These are phyloP conservation scores for Gryganskiella cystojenkinii DNA, from an alignment of 192 early-diverging fungal genomes.

Conservation along the genomic window DNA sequence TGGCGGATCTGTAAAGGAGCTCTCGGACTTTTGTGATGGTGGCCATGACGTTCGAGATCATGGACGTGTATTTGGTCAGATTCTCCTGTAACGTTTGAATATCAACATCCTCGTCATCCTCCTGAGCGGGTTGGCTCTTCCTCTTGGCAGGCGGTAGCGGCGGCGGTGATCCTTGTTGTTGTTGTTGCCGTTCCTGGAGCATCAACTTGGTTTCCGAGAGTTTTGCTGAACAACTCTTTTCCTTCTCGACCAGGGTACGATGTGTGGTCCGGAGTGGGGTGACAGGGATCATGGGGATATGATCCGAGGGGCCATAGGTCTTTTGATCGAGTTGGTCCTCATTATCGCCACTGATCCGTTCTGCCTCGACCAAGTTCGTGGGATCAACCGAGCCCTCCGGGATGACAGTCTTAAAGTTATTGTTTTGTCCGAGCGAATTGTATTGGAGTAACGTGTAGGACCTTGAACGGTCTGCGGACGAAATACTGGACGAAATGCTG, in stretches of 20 bases:
- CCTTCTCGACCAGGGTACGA: conserved; percentile 61
- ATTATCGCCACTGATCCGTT: conserved; percentile 58
- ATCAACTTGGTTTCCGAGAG: conserved; percentile 44
- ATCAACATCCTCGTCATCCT: conserved; percentile 33
- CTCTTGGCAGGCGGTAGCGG: too few species aligned
- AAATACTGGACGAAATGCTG: conserved; percentile 40
- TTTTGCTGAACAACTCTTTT: conserved; percentile 42
- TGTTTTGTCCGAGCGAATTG: conserved; percentile 29
- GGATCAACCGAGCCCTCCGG: conserved; percentile 67
- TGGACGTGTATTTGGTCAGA: conserved; percentile 54
- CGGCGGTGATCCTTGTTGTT: conserved; percentile 13
- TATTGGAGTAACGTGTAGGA: conserved; percentile 51
- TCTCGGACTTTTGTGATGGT: conserved; percentile 63
- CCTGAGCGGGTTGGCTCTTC: too few species aligned
- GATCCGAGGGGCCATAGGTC: conserved; percentile 51
- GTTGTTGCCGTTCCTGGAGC: conserved; percentile 27
- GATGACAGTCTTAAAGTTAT: conserved; percentile 47
- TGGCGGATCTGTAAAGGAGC: conserved; percentile 62
- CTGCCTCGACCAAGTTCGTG: conserved; percentile 63
- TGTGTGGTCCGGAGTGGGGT: conserved; percentile 63
- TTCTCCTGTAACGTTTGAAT: conserved; percentile 57
- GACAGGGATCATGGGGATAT: conserved; percentile 67
- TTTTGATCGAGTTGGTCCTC: conserved; percentile 51
- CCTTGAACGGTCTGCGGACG: conserved; percentile 41
- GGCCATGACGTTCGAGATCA: conserved; percentile 59